Evolutionary conservation across 2,329 filamentous ascomycete genomes (phyloP), one percentile per base, ranked within the genome.

Genomic region (Calcarisporium arbuscula): DNA sequence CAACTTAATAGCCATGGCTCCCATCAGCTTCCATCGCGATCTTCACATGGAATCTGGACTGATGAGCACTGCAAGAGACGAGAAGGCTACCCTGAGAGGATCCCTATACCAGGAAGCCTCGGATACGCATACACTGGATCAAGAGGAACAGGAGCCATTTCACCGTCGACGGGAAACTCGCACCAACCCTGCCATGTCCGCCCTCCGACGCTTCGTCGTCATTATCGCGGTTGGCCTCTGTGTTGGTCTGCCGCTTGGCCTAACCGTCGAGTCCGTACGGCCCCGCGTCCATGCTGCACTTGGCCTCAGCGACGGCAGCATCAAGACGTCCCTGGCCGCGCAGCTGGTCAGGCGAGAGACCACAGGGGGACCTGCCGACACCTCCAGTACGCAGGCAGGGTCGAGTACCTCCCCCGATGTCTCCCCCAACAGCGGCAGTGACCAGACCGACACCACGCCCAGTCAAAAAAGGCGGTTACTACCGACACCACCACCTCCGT

Each of bases 191-290:
- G 45, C 34, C 19, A 48, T 49, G 46, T 28, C 44, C 12, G 30
- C 45, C 30, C n/a, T 42, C 26, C 36, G 38, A 15, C 35, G 41
- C 28, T 29, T 42, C 8, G 23, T 35, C 18, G 16, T 47, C 19
- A 34, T 44, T 26, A 8, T 54, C 30, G 38, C 46, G 26, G 39
- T 52, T 14, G 48, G 49, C 36, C 44, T 52, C 34, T 39, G 55
- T 34, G 40, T 53, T 11, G 48, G 50, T 29, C 38, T 53, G 25
- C 48, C 47, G 18, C 43, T 53, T 10, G 47, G 23, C 28, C 22
- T 38, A 10, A 40, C 42, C n/a, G n/a, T 19, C 18, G 26, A 40
- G 10, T 30, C 34, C 5, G 9, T 26, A 7, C n/a, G 16, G 11
- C 25, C 23, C 10, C 36, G 38, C 27, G 28, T 29, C 20, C 15